phyloP scores from a whole-genome alignment of 2,329 filamentous ascomycete genomes.

The Sporothrix variecibatus region DNA sequence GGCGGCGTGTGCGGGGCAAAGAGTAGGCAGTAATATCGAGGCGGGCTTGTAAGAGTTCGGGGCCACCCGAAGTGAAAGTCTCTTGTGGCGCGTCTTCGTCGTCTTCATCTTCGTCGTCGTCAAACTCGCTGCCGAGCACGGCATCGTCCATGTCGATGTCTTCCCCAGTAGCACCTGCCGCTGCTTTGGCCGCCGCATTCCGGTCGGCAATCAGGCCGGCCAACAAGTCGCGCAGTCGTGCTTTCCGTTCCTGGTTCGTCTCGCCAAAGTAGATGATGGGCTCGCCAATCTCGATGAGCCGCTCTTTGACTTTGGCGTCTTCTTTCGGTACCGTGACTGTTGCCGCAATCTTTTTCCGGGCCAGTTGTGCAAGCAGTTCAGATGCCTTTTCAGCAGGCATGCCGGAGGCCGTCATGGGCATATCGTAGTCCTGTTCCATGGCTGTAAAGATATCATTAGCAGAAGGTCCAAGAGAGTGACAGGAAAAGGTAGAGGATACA shows the following conservation, averaged over 20 bases:
- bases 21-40: slow-evolving; percentile 81
- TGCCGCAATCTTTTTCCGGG: slow-evolving; percentile 84
- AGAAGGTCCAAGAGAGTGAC: background rate
- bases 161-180: slow-evolving; percentile 8
- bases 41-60: slow-evolving; percentile 73
- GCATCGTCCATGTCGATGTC: slow-evolving; percentile 52
- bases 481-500: slow-evolving; percentile 27
- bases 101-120: slow-evolving; percentile 51
- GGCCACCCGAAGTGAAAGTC: slow-evolving; percentile 85
- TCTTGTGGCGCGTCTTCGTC: slow-evolving; percentile 82
- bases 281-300: slow-evolving; percentile 83
- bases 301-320: slow-evolving; percentile 79
- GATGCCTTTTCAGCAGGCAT: slow-evolving; percentile 80
- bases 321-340: slow-evolving; percentile 89
- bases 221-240: slow-evolving; percentile 80
- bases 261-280: slow-evolving; percentile 95
- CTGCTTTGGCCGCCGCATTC: slow-evolving; percentile 11
- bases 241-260: slow-evolving; percentile 79
- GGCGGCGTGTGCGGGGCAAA: slow-evolving; percentile 75
- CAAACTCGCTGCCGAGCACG: slow-evolving; percentile 62
- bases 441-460: slow-evolving; percentile 34
- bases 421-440: slow-evolving; percentile 80
- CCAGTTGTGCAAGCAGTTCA: slow-evolving; percentile 83
- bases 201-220: slow-evolving; percentile 25
- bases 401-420: slow-evolving; percentile 65